Base-by-base conservation (phyloP, 192 early-diverging fungal species). In the Entomortierella parvispora region DNA sequence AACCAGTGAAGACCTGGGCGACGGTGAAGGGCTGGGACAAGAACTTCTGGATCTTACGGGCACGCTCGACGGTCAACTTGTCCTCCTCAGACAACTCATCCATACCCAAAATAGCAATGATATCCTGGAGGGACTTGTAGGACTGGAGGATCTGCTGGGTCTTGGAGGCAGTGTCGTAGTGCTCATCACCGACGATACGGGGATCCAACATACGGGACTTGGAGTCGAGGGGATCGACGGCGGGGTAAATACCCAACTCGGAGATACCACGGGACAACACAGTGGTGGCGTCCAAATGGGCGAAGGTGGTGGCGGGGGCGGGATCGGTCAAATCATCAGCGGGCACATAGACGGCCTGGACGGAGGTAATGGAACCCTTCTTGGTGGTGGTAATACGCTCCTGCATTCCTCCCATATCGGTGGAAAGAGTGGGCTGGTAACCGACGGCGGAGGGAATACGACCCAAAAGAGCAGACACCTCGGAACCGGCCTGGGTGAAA, bases 301-400 rank as follows among this genome's bases (percentile, higher is more conserved):
- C 94, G 84, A 99, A 99, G 72, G 97, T 97, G 77, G 97, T 99
- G 83, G 97, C 97, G 50, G 97, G 97, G 65, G 97, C 97, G 62
- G 97, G 97, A 89, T 99, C 97, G 46, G 97, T 99, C 91, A 99
- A 93, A 90, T 99, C 97, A 83, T 98, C 97, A 83, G 97, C 97
- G 60, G 97, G 97, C 81, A 98, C 95, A 84, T 98, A 96, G 84
- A 98, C 94, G 68, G 96, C 96, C 86, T 96, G 90, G 62, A 98
- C 97, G 48, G 97, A 98, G 58, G 97, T 98, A 81, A 98, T 98
- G 69, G 97, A 98, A 81, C 97, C 97, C 90, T 98, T 97, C 91
- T 98, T 98, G 88, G 97, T 98, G 82, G 97, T 97, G 83, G 97
- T 98, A 84, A 98, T 98, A 91, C 97, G 94, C 85, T 98, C 97